phyloP scores from a whole-genome alignment of 176 grass and related monocot species.

The Oryza coarctata region DNA sequence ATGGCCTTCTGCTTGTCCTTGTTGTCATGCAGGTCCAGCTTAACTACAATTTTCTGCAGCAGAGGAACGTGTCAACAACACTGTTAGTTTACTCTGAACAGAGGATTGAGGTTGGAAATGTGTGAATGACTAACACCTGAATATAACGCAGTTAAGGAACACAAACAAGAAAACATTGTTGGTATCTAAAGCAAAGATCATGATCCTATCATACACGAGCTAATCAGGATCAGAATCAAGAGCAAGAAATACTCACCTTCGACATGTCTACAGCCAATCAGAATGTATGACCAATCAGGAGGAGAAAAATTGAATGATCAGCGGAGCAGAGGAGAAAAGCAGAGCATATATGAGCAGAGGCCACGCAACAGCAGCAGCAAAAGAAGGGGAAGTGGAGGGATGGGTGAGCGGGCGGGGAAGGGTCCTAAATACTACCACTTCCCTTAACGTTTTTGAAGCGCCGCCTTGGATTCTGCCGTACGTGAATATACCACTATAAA shows the following conservation, averaged over 20 bases:
- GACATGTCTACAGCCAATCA: slow-evolving; percentile 24
- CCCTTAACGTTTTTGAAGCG: neutral
- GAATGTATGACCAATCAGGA: neutral
- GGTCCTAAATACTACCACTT: slow-evolving; percentile 31
- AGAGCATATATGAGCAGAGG: neutral
- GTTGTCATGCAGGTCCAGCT: slow-evolving; percentile 75
- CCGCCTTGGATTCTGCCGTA: neutral
- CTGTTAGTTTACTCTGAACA: too few species aligned
- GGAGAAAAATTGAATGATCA: neutral
- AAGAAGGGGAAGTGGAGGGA: neutral
- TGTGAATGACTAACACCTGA: neutral
- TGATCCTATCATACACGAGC: neutral
- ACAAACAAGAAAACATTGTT: neutral
- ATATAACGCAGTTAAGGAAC: too few species aligned
- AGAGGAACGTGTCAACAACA: neutral
- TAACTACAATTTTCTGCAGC: slow-evolving; percentile 77
- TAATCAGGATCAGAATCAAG: slow-evolving; percentile 15
- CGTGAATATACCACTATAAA: neutral
- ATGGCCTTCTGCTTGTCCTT: slow-evolving; percentile 93
- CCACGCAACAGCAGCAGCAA: slow-evolving; percentile 10
- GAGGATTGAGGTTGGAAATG: neutral
- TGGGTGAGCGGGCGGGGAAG: neutral
- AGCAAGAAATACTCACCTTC: slow-evolving; percentile 39
- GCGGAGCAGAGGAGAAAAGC: neutral
- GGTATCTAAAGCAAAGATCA: neutral